phyloP scores from a whole-genome alignment of 108 stramenopile genomes.

The Skeletonema menzelii region DNA sequence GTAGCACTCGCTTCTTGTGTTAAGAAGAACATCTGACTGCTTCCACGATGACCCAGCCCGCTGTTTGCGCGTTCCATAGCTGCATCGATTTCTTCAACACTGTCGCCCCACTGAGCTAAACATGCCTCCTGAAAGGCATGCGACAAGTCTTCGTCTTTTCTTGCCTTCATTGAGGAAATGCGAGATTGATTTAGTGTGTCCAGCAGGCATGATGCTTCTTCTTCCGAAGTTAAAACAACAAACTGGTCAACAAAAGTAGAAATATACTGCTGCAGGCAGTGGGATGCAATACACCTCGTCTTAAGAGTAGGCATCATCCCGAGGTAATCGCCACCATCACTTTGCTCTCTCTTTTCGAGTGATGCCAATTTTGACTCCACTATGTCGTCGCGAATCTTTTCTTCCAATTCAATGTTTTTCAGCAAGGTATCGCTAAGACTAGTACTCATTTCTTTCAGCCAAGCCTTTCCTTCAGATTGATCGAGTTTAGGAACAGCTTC shows the following conservation, averaged over 20 bases:
- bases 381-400: slow-evolving; percentile 38
- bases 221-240: slow-evolving; percentile 32
- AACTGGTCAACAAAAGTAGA: slow-evolving; percentile 39
- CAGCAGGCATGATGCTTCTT: slow-evolving; percentile 48
- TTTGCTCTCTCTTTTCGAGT: slow-evolving; percentile 7
- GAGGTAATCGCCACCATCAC: slow-evolving; percentile 17
- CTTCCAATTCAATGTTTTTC: slow-evolving; percentile 44
- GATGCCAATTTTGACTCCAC: slow-evolving; percentile 42
- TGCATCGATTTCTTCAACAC: slow-evolving; percentile 73
- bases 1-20: slow-evolving; percentile 86
- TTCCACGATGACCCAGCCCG: slow-evolving; percentile 59
- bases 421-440: slow-evolving; percentile 47
- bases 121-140: slow-evolving; percentile 83
- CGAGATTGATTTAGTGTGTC: slow-evolving; percentile 56
- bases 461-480: slow-evolving; percentile 33
- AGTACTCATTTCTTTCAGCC: slow-evolving; percentile 49
- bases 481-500: slow-evolving; percentile 29
- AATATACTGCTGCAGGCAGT: slow-evolving; percentile 73
- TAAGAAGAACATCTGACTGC: slow-evolving; percentile 86
- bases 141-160: slow-evolving; percentile 61
- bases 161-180: slow-evolving; percentile 51
- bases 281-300: slow-evolving; percentile 68
- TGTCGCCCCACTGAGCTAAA: slow-evolving; percentile 73
- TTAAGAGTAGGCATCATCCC: slow-evolving; percentile 60
- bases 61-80: slow-evolving; percentile 53